These are phyloP conservation scores for Silene vulgaris DNA, from an alignment of 179 eudicot genomes.

Conservation along the genomic window DNA sequence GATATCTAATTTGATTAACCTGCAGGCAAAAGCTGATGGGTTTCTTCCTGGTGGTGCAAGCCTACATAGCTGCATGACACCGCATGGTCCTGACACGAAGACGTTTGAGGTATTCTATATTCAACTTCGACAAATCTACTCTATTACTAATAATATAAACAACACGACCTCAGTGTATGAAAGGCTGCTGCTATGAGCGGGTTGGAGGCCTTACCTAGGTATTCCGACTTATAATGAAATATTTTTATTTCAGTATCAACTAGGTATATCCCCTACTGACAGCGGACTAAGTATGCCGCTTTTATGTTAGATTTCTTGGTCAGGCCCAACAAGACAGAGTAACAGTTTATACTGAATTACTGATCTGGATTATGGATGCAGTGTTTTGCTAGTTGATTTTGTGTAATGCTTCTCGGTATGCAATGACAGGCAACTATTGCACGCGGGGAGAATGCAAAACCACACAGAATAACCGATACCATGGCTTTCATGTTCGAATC, in stretches of 20 bases:
- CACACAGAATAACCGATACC: conserved; percentile 58
- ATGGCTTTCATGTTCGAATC: conserved; percentile 99
- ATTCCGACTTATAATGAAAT: too few relatives aligned
- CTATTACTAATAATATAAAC: too few relatives aligned
- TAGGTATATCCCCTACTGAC: too few relatives aligned
- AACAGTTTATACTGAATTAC: too few relatives aligned
- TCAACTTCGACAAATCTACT: neutral
- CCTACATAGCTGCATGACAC: conserved; percentile 98
- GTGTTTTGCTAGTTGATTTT: neutral
- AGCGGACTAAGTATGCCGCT: too few relatives aligned
- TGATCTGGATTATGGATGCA: too few relatives aligned
- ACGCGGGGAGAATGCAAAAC: conserved; percentile 58
- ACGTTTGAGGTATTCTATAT: conserved; percentile 64
- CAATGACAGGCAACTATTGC: conserved; percentile 61
- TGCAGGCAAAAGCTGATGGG: conserved; percentile 97
- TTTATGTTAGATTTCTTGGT: too few relatives aligned
- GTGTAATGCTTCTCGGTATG: neutral
- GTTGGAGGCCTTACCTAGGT: neutral
- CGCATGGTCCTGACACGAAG: conserved; percentile 98
- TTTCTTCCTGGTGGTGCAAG: conserved; percentile 97
- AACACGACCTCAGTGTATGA: neutral
- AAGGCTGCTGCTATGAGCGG: neutral
- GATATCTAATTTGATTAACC: neutral
- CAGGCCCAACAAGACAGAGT: too few relatives aligned
- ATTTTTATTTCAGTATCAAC: too few relatives aligned